Evolutionary conservation across 2,329 filamentous ascomycete species (phyloP).

Genomic region (Alternaria postmessia): DNA sequence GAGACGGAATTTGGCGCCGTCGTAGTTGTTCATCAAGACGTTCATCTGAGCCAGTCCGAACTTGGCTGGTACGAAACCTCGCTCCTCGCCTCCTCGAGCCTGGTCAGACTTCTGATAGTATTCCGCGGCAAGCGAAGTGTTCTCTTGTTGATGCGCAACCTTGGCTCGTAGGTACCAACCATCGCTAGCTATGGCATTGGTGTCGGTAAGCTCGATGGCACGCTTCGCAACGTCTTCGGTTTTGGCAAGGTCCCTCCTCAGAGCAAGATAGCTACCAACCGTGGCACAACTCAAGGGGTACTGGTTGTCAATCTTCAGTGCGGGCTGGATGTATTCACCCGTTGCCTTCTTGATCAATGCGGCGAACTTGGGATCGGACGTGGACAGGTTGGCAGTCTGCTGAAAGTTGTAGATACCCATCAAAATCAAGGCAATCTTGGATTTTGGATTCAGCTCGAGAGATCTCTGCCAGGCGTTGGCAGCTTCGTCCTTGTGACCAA

Average conservation of each 20-base stretch:
- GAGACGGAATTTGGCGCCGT: conserved; percentile 89
- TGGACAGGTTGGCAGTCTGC: conserved; percentile 80
- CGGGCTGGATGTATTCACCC: conserved; percentile 91
- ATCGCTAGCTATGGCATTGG: conserved; percentile 95
- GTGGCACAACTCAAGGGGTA: conserved; percentile 88
- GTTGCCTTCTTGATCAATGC: conserved; percentile 90
- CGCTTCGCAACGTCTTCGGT: conserved; percentile 89
- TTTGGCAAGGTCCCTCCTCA: conserved; percentile 79
- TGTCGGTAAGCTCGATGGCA: conserved; percentile 93
- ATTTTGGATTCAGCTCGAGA: conserved; percentile 81
- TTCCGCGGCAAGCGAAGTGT: conserved; percentile 77
- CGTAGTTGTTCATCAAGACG: conserved; percentile 82
- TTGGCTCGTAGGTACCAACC: conserved; percentile 95
- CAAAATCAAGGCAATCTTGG: conserved; percentile 88
- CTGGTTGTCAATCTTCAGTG: conserved; percentile 92
- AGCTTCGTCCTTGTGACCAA: conserved; percentile 93
- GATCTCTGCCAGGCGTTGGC: conserved; percentile 89
- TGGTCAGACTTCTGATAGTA: conserved; percentile 92
- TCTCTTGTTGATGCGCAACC: conserved; percentile 85
- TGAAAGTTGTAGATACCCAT: conserved; percentile 91
- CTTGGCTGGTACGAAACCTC: conserved; percentile 90
- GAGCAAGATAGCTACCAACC: conserved; percentile 89
- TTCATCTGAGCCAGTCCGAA: conserved; percentile 92
- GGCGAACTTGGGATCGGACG: conserved; percentile 84
- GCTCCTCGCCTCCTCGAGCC: conserved; percentile 88